Conservation (phyloP, 257 asterid species). For the Pogostemon cablin region DNA sequence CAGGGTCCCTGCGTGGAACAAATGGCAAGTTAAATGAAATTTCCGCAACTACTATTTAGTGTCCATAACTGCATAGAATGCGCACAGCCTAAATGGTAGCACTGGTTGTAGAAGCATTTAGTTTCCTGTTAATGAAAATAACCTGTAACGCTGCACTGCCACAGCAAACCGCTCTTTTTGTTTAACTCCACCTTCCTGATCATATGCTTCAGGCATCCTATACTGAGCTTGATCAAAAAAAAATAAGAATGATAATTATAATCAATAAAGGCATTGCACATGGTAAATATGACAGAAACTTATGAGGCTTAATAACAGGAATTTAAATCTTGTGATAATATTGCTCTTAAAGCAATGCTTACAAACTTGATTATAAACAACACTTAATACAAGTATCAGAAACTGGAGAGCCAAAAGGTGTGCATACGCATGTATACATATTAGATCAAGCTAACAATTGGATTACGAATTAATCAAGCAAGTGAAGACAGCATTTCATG, state of each 20-base stretch:
- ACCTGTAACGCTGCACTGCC: conserved; percentile 54
- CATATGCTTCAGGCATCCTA: conserved; percentile 79
- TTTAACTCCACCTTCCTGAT: conserved; percentile 48
- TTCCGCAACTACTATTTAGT: conserved; percentile 9
- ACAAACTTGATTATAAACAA: conserved; percentile 17
- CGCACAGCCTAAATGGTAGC: conserved; percentile 21
- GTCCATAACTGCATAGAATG: not conserved
- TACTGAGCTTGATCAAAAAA: conserved; percentile 52
- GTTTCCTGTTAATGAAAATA: conserved; percentile 25
- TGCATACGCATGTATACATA: conserved; percentile 8
- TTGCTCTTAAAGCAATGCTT: conserved; percentile 20
- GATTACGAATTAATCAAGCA: conserved; percentile 14
- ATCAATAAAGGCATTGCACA: conserved; percentile 12
- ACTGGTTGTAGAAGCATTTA: conserved; percentile 13
- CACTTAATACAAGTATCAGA: conserved; percentile 17
- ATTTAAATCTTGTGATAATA: conserved; percentile 12
- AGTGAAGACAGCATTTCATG: conserved; percentile 9
- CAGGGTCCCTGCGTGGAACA: conserved; percentile 60
- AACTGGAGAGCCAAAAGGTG: conserved; percentile 8
- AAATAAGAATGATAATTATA: conserved; percentile 15
- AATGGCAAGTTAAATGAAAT: conserved; percentile 29
- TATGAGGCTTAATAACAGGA: conserved; percentile 22
- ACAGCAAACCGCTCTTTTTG: conserved; percentile 58
- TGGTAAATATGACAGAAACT: conserved; percentile 6
- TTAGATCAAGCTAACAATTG: conserved; percentile 18